Evolutionary conservation across 192 early-diverging fungal genomes (phyloP), one percentile per base, ranked within the genome.

Genomic region (Podila verticillata): DNA sequence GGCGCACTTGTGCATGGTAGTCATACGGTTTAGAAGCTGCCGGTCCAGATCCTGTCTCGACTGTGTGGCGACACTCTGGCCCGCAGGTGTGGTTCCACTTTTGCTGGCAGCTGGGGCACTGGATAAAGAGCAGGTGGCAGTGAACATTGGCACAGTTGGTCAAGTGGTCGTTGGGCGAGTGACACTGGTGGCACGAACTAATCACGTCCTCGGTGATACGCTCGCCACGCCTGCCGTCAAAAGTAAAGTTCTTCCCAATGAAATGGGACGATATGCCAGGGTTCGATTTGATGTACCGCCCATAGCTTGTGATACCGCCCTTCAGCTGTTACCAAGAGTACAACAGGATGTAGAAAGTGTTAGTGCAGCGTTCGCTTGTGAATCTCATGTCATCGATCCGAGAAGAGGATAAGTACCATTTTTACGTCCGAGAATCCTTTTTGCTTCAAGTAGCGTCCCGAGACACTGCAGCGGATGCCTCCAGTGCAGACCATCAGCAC

Each of bases 391-490:
- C 19, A 24, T n/a, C 5, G 17, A 1, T 5, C 2, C 4, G 17
- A 66, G n/a, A 22, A 31, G 2, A 7, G 6, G 28, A 2, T 7
- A 8, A 29, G 35, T 70, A 66, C 74, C 74, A 92, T 86, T 65
- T 91, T 89, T 35, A 94, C 92, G 49, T 88, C 86, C 26, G 86
- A 58, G 60, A 90, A 89, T 22, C 91, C 92, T 29, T 85, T 84
- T 17, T 83, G 84, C 49, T 85, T 90, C 17, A 94, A 82, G 22
- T 93, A 88, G 22, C 92, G 90, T 7, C 93, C 93, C 8, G 93
- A 92, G 34, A 92, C 89, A 13, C 91, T 90, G 65, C 93, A 94
- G 30, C 93, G 86, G 64, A 94, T 94, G n/a, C 93, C 93, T 35
- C 93, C 93, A 2, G 74, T 78, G 63, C 74, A 78, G 26, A 78